Base-by-base conservation (phyloP, 225 moss, liverwort and hornwort species). In the Sphagnum contortum region DNA sequence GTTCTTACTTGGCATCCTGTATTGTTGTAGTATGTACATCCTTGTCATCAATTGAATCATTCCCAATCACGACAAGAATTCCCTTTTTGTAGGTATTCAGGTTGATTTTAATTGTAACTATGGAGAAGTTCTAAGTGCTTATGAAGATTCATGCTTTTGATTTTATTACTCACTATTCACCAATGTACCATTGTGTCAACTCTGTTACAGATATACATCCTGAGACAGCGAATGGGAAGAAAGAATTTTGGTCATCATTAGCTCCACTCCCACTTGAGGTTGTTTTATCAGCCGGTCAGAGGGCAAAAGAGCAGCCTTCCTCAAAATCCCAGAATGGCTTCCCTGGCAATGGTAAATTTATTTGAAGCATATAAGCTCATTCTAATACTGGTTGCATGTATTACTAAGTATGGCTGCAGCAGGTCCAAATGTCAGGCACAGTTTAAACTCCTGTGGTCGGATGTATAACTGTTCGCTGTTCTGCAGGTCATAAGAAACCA, bases 211-310 rank as follows among this genome's bases (percentile, higher is more conserved):
- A 75, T 13, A 82, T 98, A 49, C 88, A 85, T 68, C 81, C 88
- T 1, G 96, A 98, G 74, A 80, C 92, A 50, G 96, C 96, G 52
- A 72, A 71, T 57, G 69, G 68, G 0, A 98, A 92, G 74, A 74
- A 87, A 51, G 92, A 98, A 70, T 88, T 90, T 61, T 98, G 96
- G 96, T 87, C 90, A 9, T 87, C 88, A 12, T 76, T 98, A 13
- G 96, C 96, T 48, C 92, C 96, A 9, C 71, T 98, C 13, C 96
- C 96, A 0, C 72, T 90, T 47, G 96, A 92, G 74, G 88, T 90
- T 3, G 96, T 98, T 49, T 70, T 92, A 12, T 92, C 96, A 48
- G 92, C 92, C 55, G 96, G 96, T 9, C 96, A 98, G 56, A 86
- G 89, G 11, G 95, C 89, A 9, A 80, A 81, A 73, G 82, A 87